Conservation (phyloP, 1,284 basidiomycete genomes). For the Naganishia sp. region DNA sequence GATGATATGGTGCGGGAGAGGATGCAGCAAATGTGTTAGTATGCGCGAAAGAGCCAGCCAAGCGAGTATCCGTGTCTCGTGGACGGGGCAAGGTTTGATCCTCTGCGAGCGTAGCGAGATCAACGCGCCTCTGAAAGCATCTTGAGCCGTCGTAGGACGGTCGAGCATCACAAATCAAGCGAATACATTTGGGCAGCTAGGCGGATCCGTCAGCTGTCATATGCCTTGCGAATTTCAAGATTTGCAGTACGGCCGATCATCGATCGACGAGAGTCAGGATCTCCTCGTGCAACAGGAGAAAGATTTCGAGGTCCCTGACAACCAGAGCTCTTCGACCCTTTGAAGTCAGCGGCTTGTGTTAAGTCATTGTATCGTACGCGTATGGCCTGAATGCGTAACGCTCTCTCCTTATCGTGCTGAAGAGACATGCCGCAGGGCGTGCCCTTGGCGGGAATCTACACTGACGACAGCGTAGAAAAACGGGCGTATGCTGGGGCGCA, state of each 20-base stretch:
- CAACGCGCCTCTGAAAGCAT: background rate
- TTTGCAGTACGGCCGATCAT: background rate
- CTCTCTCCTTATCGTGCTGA: too few relatives aligned
- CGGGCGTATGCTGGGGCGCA: background rate
- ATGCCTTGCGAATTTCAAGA: background rate
- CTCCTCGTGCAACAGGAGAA: background rate
- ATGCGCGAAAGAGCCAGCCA: background rate
- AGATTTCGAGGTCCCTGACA: background rate
- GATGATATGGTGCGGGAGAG: conserved; percentile 13
- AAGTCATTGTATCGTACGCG: too few relatives aligned
- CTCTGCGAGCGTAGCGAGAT: background rate
- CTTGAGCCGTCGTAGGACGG: background rate
- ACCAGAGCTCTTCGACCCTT: background rate
- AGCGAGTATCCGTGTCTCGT: background rate
- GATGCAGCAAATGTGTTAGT: conserved; percentile 11
- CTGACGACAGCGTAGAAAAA: too few relatives aligned
- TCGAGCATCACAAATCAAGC: background rate
- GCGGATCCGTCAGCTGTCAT: background rate
- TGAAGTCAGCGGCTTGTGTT: background rate
- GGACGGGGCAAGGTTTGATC: background rate
- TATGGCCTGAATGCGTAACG: too few relatives aligned
- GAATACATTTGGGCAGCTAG: background rate
- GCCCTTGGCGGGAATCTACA: too few relatives aligned
- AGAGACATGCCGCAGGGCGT: too few relatives aligned
- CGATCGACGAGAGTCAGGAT: background rate